Percentiles rank a stretch among this genome's conserved stretches.
These are phyloP conservation scores for Stephanodiscus minutulus DNA, from an alignment of 108 stramenopile species.

Conservation along the genomic window DNA sequence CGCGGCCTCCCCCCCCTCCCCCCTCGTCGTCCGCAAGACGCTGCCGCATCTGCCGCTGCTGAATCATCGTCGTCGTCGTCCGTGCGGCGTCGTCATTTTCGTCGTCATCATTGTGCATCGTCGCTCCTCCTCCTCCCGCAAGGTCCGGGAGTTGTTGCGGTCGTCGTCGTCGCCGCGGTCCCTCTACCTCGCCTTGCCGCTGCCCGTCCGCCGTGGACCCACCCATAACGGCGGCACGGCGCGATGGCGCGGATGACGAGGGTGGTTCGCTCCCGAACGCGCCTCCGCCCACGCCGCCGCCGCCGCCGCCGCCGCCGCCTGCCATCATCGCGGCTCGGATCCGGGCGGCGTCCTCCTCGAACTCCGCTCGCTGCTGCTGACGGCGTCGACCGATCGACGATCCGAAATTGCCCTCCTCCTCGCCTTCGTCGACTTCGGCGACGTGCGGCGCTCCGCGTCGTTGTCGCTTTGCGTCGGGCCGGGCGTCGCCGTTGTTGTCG, in stretches of 20 bases:
- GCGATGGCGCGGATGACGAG: too few relatives aligned
- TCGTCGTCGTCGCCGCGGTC: background rate
- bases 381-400: too few relatives aligned
- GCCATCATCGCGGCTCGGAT: background rate
- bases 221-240: too few relatives aligned
- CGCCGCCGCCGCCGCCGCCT: background rate
- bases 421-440: background rate
- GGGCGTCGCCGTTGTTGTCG: background rate
- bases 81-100: background rate
- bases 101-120: background rate
- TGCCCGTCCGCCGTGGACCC: too few relatives aligned
- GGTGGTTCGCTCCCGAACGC: too few relatives aligned
- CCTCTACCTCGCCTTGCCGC: too few relatives aligned
- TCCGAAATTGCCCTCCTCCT: background rate
- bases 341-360: slow-evolving; percentile 22
- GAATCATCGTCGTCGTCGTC: slow-evolving; percentile 27
- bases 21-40: background rate
- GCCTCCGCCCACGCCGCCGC: too few relatives aligned
- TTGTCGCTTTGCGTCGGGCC: slow-evolving; percentile 2
- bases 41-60: slow-evolving; percentile 19
- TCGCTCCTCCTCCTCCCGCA: slow-evolving; percentile 1
- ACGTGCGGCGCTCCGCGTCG: too few relatives aligned
- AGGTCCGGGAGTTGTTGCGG: too few relatives aligned
- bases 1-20: background rate
- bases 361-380: background rate